phyloP scores from a whole-genome alignment of 352 stramenopile genomes.

The Globisporangium canariense region DNA sequence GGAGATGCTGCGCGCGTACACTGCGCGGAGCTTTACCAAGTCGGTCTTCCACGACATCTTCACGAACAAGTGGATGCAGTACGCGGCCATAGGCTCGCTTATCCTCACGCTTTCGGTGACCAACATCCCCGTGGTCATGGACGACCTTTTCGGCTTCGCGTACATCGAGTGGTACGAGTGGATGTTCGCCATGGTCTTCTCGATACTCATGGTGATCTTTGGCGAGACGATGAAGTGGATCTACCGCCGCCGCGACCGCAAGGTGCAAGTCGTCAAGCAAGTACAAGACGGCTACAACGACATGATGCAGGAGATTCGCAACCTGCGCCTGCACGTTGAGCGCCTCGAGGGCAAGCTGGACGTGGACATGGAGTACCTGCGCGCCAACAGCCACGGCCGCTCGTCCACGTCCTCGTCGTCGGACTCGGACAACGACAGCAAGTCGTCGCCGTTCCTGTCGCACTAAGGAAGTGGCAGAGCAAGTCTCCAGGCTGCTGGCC shows the following conservation, averaged over 20 bases:
- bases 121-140: conserved; percentile 62
- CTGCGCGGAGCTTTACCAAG: conserved; percentile 73
- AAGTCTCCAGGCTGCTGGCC: too few species aligned
- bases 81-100: conserved; percentile 56
- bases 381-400: conserved; percentile 31
- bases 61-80: conserved; percentile 80
- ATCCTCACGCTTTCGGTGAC: conserved; percentile 61
- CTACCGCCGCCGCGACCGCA: conserved; percentile 59
- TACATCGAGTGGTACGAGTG: conserved; percentile 74
- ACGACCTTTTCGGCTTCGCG: conserved; percentile 67
- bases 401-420: conserved; percentile 62
- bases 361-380: conserved; percentile 41
- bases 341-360: conserved; percentile 59
- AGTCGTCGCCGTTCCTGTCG: conserved; percentile 21
- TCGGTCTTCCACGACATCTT: conserved; percentile 69
- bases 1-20: conserved; percentile 73
- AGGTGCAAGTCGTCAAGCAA: conserved; percentile 29
- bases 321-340: conserved; percentile 52
- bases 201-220: conserved; percentile 63
- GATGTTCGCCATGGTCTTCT: conserved; percentile 66
- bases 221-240: conserved; percentile 65
- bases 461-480: not conserved
- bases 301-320: conserved; percentile 58
- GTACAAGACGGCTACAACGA: conserved; percentile 40
- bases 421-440: conserved; percentile 25